Percentiles rank a stretch among this genome's conserved stretches.
Evolutionary conservation across 257 asterid genomes (phyloP).

Genomic region (Solanum chiquidenum): DNA sequence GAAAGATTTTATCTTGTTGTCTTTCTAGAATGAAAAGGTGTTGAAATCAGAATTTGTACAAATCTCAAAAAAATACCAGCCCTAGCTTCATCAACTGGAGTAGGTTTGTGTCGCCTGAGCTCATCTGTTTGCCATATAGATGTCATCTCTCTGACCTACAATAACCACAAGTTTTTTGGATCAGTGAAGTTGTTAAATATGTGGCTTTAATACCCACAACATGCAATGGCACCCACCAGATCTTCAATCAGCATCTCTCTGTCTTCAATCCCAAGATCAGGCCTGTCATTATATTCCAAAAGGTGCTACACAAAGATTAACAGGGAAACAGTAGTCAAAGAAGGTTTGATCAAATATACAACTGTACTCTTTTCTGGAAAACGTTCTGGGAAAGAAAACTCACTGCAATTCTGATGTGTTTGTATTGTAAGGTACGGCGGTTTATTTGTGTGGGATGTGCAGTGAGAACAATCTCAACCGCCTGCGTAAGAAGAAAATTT

Average conservation of each 20-base stretch:
- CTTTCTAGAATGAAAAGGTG: neutral
- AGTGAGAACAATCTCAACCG: constrained; percentile 94
- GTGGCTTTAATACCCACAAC: neutral
- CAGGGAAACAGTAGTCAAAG: neutral
- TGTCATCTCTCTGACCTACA: constrained; percentile 83
- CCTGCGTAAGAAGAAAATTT: constrained; percentile 32
- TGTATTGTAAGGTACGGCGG: constrained; percentile 88
- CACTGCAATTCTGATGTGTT: constrained; percentile 91
- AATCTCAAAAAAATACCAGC: constrained; percentile 50
- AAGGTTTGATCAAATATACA: neutral
- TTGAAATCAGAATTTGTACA: neutral
- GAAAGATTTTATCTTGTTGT: constrained; percentile 8
- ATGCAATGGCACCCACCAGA: constrained; percentile 43
- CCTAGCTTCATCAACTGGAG: constrained; percentile 98
- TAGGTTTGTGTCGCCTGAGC: constrained; percentile 93
- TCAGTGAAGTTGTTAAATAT: neutral
- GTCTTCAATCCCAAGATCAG: constrained; percentile 81
- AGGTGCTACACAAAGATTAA: constrained; percentile 57
- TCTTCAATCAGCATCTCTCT: constrained; percentile 91
- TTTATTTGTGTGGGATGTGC: constrained; percentile 98
- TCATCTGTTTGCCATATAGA: constrained; percentile 99
- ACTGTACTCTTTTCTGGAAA: neutral
- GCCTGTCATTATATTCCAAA: constrained; percentile 77
- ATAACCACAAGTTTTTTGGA: constrained; percentile 3
- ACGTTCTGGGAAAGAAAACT: neutral